phyloP scores from a whole-genome alignment of 179 eudicot species.

The Spergularia azorica region DNA sequence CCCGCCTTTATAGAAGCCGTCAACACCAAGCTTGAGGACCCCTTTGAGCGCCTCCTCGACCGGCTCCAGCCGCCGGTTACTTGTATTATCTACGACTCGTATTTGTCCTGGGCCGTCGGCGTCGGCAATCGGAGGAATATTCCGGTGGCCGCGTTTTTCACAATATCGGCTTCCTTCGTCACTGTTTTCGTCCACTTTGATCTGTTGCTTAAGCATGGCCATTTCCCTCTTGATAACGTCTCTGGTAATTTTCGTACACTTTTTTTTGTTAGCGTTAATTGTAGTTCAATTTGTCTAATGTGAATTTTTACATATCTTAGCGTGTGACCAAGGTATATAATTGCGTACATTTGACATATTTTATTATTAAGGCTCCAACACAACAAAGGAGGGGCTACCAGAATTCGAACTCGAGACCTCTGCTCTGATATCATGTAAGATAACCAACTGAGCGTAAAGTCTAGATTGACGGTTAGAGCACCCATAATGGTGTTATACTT shows the following conservation, averaged over 20 bases:
- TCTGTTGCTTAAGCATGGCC: conserved; percentile 33
- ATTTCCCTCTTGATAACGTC: conserved; percentile 35
- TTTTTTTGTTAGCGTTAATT: no score
- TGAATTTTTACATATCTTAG: no score
- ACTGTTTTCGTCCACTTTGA: conserved; percentile 35
- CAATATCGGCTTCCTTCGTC: conserved; percentile 44
- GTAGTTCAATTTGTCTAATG: no score
- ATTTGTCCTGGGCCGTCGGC: conserved; percentile 40
- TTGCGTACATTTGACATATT: no score
- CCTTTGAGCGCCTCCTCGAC: conserved; percentile 54
- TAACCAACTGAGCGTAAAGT: no score
- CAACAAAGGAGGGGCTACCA: no score
- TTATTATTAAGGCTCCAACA: no score
- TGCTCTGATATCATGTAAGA: no score
- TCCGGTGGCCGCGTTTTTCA: conserved; percentile 46
- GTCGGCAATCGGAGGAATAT: conserved; percentile 43
- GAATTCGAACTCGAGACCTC: no score
- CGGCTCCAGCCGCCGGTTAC: conserved; percentile 36
- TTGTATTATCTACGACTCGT: conserved; percentile 43
- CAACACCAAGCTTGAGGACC: conserved; percentile 45
- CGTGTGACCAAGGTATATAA: no score
- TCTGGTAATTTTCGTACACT: conserved; percentile 30
- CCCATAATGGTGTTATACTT: no score
- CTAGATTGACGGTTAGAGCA: no score
- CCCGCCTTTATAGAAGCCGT: conserved; percentile 41